phyloP scores from a whole-genome alignment of 768 basidiomycete genomes.

The Hortiboletus campestris region DNA sequence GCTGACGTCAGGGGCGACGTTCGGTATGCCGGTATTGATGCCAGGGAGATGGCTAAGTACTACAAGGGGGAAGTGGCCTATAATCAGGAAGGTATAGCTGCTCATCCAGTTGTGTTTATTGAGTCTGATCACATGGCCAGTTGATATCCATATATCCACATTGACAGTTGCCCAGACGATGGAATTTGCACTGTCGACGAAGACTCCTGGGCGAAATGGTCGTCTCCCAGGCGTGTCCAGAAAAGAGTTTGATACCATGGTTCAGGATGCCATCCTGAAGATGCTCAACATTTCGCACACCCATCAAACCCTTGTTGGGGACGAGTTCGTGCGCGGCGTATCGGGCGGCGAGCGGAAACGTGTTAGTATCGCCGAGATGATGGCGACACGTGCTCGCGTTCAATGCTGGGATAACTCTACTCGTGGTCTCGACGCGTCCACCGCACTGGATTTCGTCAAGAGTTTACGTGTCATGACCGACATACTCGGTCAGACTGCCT shows the following conservation, averaged over 20 bases:
- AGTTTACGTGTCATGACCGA: conserved; percentile 82
- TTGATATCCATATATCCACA: conserved; percentile 80
- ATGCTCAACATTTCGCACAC: conserved; percentile 89
- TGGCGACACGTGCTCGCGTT: conserved; percentile 76
- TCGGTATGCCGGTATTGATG: conserved; percentile 77
- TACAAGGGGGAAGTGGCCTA: conserved; percentile 82
- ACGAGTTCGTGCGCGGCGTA: conserved; percentile 82
- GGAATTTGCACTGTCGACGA: conserved; percentile 66
- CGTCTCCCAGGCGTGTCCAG: conserved; percentile 66
- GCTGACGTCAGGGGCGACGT: conserved; percentile 66
- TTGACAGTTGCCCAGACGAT: conserved; percentile 80
- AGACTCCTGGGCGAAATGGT: conserved; percentile 71
- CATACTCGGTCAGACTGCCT: conserved; percentile 73
- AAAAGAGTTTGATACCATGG: conserved; percentile 52
- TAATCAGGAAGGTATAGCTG: conserved; percentile 61
- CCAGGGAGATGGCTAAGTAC: conserved; percentile 69
- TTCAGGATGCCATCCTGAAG: conserved; percentile 61
- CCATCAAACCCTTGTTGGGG: conserved; percentile 72
- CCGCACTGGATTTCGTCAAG: conserved; percentile 83
- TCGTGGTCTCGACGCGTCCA: conserved; percentile 79
- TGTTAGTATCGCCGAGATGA: conserved; percentile 84
- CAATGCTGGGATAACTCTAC: conserved; percentile 87
- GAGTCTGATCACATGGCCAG: conserved; percentile 34
- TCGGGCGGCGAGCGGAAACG: conserved; percentile 81
- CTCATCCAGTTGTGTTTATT: not conserved